Base-by-base conservation (phyloP, 805 yeast genomes). In the Hanseniaspora osmophila region DNA sequence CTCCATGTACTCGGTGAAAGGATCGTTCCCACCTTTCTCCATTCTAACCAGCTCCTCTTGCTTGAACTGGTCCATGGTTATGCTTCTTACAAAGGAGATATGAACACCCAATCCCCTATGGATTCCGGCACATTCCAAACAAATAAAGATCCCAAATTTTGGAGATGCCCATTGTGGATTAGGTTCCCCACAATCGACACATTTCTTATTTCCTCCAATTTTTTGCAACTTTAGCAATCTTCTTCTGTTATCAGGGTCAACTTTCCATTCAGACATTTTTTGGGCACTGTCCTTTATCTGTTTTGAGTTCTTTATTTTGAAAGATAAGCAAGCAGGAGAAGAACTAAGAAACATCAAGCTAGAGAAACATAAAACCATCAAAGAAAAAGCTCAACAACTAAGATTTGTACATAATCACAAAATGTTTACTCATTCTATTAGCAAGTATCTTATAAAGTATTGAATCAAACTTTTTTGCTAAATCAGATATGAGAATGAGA, bases 81-180 rank as follows among this genome's bases (percentile, higher is more conserved):
- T 88, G 27, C 95, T 83, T 60, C 98, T 74, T 33, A 92, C 97
- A 68, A 92, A 92, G 38, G 96, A 88, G 47, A 92, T 79, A 62
- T 92, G 98, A 39, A 92, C 98, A 37, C 98, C 98, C 42, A 92
- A 69, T 11, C 97, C 94, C 63, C 95, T 74, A 63, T 92, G 99
- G 47, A 82, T 70, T 41, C 99, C 99, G 16, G 98, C 98, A 69
- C 98, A 92, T 61, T 92, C 99, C 37, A 92, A 73, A 64, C 98
- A 92, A 59, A 92, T 90, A 65, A 88, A 92, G 49, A 92, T 84
- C 49, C 98, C 98, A 65, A 90, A 87, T 64, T 92, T 92, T 33
- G 97, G 97, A 12, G 96, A 86, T 1, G 97, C 96, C 98, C 98
- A 92, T 63, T 92, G 98, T 10, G 98, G 98, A 61, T 88, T 90